These are phyloP conservation scores for Asterophora lycoperdoides DNA, from an alignment of 768 basidiomycete species.

Conservation along the genomic window DNA sequence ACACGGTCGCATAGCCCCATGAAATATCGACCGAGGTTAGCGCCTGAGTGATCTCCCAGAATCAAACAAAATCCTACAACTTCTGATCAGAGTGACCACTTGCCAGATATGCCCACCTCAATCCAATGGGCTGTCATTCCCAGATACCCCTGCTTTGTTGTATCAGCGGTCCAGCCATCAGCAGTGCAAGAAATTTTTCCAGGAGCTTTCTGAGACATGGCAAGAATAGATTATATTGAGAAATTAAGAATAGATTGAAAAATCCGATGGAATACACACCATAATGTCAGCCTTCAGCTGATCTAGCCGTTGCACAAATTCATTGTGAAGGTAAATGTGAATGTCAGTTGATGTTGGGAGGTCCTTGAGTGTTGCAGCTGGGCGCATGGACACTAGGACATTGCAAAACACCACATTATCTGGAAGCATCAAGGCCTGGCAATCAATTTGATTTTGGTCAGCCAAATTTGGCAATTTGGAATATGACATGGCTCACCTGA, in stretches of 20 bases:
- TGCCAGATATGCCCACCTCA: conserved; percentile 6
- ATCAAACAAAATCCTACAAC: conserved; percentile 23
- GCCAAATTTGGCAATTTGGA: too few relatives aligned
- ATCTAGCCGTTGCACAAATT: background rate
- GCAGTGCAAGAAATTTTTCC: conserved; percentile 18
- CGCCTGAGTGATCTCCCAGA: conserved; percentile 20
- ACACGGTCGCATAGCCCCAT: conserved; percentile 20
- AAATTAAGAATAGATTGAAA: too few relatives aligned
- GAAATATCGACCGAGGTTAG: conserved; percentile 25
- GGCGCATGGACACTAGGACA: conserved; percentile 7
- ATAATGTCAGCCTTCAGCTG: background rate
- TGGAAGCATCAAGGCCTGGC: background rate
- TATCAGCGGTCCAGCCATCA: conserved; percentile 18
- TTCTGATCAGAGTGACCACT: conserved; percentile 20
- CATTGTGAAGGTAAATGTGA: conserved; percentile 1
- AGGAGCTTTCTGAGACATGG: conserved; percentile 11
- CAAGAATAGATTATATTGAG: background rate
- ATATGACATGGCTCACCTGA: conserved; percentile 14
- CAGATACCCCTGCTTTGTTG: conserved; percentile 7
- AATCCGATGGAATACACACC: background rate
- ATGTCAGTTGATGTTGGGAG: conserved; percentile 12
- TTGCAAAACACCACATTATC: conserved; percentile 5
- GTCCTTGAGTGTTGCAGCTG: background rate
- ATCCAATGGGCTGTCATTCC: conserved; percentile 23
- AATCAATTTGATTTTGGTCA: background rate